Percentiles rank a stretch among this genome's conserved stretches.
phyloP scores from a whole-genome alignment of 441 rosid species.

The Metrosideros polymorpha region DNA sequence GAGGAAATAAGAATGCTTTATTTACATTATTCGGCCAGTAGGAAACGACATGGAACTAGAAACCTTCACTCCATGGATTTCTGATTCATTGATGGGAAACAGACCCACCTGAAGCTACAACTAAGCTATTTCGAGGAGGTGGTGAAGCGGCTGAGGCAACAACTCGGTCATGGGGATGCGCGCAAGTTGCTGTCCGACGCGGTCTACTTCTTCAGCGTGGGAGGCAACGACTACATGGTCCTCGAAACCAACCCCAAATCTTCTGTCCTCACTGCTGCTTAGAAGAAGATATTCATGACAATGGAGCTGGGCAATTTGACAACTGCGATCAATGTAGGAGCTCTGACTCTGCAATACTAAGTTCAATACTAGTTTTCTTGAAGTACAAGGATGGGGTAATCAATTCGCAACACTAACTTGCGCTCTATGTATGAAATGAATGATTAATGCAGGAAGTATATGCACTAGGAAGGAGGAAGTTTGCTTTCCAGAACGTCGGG shows the following conservation, averaged over 20 bases:
- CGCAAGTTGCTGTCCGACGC: conserved; percentile 3
- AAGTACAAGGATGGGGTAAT: neutral
- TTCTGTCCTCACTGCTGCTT: neutral
- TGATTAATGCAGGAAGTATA: conserved; percentile 11
- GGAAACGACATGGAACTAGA: neutral
- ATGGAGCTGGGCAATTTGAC: conserved; percentile 15
- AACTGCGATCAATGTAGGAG: conserved; percentile 1
- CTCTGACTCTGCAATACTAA: neutral
- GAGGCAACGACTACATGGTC: conserved; percentile 17
- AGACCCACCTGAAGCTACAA: conserved; percentile 16
- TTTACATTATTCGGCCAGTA: neutral
- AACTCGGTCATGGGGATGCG: conserved; percentile 8
- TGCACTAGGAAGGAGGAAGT: conserved; percentile 14
- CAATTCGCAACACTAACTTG: neutral
- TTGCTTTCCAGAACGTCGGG: conserved; percentile 15
- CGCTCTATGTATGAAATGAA: neutral
- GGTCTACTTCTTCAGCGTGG: conserved; percentile 12
- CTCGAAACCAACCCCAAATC: neutral
- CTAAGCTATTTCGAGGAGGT: conserved; percentile 10
- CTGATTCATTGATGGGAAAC: neutral
- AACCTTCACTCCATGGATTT: neutral
- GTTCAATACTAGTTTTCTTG: neutral
- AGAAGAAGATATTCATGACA: neutral
- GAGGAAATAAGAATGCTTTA: neutral
- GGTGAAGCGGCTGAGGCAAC: neutral